phyloP scores from a whole-genome alignment of 2,329 filamentous ascomycete genomes.

The Hymenoscyphus albidus region DNA sequence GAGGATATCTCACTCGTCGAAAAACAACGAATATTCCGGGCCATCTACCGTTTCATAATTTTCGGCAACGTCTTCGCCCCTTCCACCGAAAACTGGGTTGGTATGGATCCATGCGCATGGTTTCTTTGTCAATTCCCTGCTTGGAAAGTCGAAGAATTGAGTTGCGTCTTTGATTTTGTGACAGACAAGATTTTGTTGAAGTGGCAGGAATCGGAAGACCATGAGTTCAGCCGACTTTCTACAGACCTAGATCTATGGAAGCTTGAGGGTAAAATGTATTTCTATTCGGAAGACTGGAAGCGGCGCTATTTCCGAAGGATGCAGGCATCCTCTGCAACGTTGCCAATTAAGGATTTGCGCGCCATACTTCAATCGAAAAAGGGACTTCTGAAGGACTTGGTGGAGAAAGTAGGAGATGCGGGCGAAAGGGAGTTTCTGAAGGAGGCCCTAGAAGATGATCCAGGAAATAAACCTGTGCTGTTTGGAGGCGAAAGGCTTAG shows the following conservation, averaged over 20 bases:
- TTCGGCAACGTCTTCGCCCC: constrained; percentile 12
- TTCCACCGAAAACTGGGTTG: neutral
- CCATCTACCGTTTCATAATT: constrained; percentile 12
- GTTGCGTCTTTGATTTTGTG: constrained; percentile 11
- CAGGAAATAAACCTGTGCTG: neutral
- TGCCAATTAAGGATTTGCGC: constrained; percentile 7
- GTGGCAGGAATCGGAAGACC: constrained; percentile 12
- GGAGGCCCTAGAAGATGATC: neutral
- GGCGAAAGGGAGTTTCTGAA: neutral
- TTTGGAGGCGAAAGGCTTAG: neutral
- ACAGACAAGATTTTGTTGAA: constrained; percentile 7
- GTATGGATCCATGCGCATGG: neutral
- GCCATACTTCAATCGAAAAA: constrained; percentile 8
- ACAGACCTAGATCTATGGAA: neutral
- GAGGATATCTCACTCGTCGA: constrained; percentile 10
- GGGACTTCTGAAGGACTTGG: neutral
- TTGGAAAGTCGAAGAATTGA: constrained; percentile 15
- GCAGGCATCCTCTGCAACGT: neutral
- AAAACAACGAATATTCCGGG: constrained; percentile 10
- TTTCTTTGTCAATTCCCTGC: constrained; percentile 11
- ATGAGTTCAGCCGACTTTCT: constrained; percentile 5
- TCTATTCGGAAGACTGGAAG: too few species aligned
- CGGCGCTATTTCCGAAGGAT: neutral
- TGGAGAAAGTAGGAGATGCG: neutral
- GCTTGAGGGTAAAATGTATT: neutral